phyloP scores from a whole-genome alignment of 1,139 yeast species.

The Eremothecium coryli region DNA sequence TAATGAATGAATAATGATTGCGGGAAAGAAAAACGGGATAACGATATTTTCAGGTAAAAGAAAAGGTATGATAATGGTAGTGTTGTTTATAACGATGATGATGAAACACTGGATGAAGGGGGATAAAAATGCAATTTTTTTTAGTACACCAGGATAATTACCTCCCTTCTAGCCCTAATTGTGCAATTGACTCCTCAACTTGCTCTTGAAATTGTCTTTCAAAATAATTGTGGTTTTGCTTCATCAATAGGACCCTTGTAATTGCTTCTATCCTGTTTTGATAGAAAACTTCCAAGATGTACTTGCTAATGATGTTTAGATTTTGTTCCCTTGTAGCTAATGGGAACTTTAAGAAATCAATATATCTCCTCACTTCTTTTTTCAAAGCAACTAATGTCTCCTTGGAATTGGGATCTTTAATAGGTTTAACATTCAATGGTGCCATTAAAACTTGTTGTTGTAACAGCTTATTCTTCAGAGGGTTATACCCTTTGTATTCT shows the following conservation, averaged over 20 bases:
- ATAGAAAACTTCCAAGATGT: constrained; percentile 32
- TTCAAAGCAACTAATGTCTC: constrained; percentile 19
- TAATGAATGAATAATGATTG: too few relatives aligned
- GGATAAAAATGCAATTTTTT: too few relatives aligned
- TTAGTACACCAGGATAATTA: too few relatives aligned
- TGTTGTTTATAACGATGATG: too few relatives aligned
- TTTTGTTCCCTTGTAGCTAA: constrained; percentile 29
- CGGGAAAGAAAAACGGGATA: too few relatives aligned
- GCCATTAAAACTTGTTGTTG: constrained; percentile 5
- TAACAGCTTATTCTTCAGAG: constrained; percentile 4
- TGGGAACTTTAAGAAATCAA: constrained; percentile 30
- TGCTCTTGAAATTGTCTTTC: constrained; percentile 27
- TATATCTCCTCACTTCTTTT: constrained; percentile 24
- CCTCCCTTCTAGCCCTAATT: constrained; percentile 27
- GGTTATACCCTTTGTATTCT: constrained; percentile 5
- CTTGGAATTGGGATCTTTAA: constrained; percentile 6
- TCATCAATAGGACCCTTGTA: constrained; percentile 21
- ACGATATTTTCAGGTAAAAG: too few relatives aligned
- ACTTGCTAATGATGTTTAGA: constrained; percentile 27
- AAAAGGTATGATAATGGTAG: too few relatives aligned
- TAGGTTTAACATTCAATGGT: constrained; percentile 3
- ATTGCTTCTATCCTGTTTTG: constrained; percentile 22
- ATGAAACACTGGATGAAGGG: too few relatives aligned
- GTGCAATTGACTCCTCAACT: constrained; percentile 29
- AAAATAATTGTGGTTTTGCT: constrained; percentile 19